Evolutionary conservation across 768 basidiomycete species (phyloP).

Genomic region (Rhizopogon rudus): DNA sequence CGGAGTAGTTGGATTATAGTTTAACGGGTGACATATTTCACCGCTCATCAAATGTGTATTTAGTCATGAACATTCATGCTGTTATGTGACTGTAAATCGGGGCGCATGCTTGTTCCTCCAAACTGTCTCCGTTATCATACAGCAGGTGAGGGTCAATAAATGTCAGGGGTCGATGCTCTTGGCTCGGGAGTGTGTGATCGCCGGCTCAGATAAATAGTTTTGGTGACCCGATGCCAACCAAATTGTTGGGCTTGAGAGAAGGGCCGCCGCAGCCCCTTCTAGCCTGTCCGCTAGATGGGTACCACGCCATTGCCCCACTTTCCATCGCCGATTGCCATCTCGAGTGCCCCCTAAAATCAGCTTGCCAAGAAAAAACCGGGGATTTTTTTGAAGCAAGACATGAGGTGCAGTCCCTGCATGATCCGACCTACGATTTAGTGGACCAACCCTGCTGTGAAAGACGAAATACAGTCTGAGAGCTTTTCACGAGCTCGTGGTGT

Average conservation of each 20-base stretch:
- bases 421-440: neutral
- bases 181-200: neutral
- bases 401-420: neutral
- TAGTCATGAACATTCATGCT: neutral
- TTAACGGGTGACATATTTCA: neutral
- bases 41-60: neutral
- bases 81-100: neutral
- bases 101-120: neutral
- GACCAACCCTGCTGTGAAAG: neutral
- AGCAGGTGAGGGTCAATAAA: no score
- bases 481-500: neutral
- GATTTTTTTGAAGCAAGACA: neutral
- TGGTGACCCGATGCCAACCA: neutral
- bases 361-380: neutral
- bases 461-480: neutral
- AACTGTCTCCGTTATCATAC: no score
- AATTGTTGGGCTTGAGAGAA: neutral
- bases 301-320: neutral
- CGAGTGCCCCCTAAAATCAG: neutral
- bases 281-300: neutral
- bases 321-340: neutral
- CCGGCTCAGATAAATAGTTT: neutral
- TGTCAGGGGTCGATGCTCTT: no score
- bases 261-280: neutral
- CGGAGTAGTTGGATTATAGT: conserved; percentile 2